Base-by-base conservation (phyloP, 805 yeast species). In the Yarrowia porcina region DNA sequence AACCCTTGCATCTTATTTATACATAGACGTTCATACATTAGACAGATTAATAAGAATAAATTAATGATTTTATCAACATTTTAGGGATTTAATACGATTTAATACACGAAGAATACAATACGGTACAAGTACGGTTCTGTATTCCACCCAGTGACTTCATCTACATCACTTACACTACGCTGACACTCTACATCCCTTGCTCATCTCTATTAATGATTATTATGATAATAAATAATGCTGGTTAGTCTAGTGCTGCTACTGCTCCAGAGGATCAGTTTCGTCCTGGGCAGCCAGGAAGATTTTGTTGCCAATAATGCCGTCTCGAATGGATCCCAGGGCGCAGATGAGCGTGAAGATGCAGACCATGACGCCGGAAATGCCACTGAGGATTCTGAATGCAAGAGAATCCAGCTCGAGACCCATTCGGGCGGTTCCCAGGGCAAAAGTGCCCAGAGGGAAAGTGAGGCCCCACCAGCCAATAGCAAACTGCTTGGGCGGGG, bases 361-460 rank as follows among this genome's bases (percentile, higher is more conserved):
- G 54, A 86, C 80, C 2, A 79, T 70, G 13, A 77, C 78, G 0
- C 85, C 85, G 69, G 87, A 88, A 4, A 89, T 80, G 33, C 85
- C 78, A 13, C 87, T 82, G 25, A 89, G 66, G 10, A 86, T 85
- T 66, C 82, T 79, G 73, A 89, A 88, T 0, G 88, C 83, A 11
- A 72, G 69, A 67, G 87, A 70, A 1, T 80, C 80, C 52, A 81
- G 82, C 2, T 80, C 70, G 3, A 65, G 68, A 42, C 77, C 85
- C 18, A 90, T 70, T 67, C 83, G 81, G 10, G 77, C 72, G 64
- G 83, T 80, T 2, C 90, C 83, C 13, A 87, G 71, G 0, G 87
- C 78, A 86, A 89, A 84, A 0, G 96, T 89, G 1, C 97, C 97
- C 68, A 90, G 69, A 4, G 97, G 97, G 85, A 91, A 91, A 66